Base-by-base conservation (phyloP, 805 yeast species). In the Ogataea trehaloabstinens region DNA sequence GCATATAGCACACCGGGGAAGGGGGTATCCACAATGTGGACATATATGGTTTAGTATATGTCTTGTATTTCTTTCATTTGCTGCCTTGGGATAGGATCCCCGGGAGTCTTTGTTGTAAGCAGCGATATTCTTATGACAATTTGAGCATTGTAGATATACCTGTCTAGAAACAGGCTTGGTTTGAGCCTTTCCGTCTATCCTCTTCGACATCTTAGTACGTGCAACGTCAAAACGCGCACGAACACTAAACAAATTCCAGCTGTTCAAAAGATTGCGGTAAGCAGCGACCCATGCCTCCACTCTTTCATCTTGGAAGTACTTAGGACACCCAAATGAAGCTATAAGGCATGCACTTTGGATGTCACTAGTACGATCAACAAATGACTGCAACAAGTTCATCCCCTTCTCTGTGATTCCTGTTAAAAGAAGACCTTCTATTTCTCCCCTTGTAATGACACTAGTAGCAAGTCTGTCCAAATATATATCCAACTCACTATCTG, bases 331-430 rank as follows among this genome's bases (percentile, higher is more conserved):
- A 64, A 76, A 86, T 4, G 90, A 71, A 0, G 87, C 75, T 3
- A 91, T 79, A 37, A 90, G 63, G 0, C 95, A 82, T 0, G 95
- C 96, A 0, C 95, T 89, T 59, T 91, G 99, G 2, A 89, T 84
- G 59, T 91, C 99, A 37, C 87, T 76, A 0, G 95, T 86, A 51
- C 90, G 72, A 60, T 89, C 91, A 24, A 90, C 93, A 61, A 85
- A 91, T 0, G 87, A 76, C 62, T 90, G 96, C 29, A 91, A 61
- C 33, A 91, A 67, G 54, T 85, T 85, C 22, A 87, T 77, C 0
- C 95, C 95, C 37, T 76, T 68, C 1, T 91, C 89, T 0, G 97
- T 89, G 19, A 91, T 74, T n/a, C 99, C 99, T 0, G 97, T 89
- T 32, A 91, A 64, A 13, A 90, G 79, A 29, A 91, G 67, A 1